Evolutionary conservation across 352 stramenopile genomes (phyloP), one percentile per base, ranked within the genome.

Genomic region (Pythium sukuiense): DNA sequence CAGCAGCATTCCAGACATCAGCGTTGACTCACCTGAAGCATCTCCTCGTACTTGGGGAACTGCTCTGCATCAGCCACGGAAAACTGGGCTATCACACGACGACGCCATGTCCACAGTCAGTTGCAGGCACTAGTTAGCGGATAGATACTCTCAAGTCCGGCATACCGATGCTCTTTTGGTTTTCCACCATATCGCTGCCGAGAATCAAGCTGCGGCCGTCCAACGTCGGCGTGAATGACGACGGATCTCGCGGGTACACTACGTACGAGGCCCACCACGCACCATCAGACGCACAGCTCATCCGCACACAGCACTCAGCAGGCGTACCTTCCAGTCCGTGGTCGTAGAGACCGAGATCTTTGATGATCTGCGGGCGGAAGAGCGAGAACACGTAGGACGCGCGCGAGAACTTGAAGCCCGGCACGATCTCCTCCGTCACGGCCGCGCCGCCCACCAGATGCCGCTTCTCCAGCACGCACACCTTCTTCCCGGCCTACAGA

Each of bases 351-450:
- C 93, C 85, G 46, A 97, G 66, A 35, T 97, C 90, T 43, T 85
- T 76, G 63, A 97, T 97, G 60, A 97, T 95, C 64, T 92, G 81
- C 49, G 90, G 90, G 1, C 90, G 82, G 52, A 97, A 94, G 18
- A 97, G 79, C 46, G 89, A 94, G 59, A 94, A 92, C 9, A 97
- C 83, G 69, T 97, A 97, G 35, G 90, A 97, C 11, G 86, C 91
- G 37, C 90, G 81, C 39, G 88, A 97, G 70, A 97, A 97, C 39
- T 92, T 90, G 75, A 96, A 97, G 18, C 90, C 88, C 0, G 89
- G 87, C 48, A 97, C 83, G 64, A 97, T 91, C 61, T 97, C 90
- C 65, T 97, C 90, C 6, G 90, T 97, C 49, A 97, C 89, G 0
- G 90, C 90, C 8, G 90, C 90, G 3, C 90, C 90, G 2, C 90